Base-by-base conservation (phyloP, 2,329 filamentous ascomycete species). In the Neopestalotiopsis sp. region DNA sequence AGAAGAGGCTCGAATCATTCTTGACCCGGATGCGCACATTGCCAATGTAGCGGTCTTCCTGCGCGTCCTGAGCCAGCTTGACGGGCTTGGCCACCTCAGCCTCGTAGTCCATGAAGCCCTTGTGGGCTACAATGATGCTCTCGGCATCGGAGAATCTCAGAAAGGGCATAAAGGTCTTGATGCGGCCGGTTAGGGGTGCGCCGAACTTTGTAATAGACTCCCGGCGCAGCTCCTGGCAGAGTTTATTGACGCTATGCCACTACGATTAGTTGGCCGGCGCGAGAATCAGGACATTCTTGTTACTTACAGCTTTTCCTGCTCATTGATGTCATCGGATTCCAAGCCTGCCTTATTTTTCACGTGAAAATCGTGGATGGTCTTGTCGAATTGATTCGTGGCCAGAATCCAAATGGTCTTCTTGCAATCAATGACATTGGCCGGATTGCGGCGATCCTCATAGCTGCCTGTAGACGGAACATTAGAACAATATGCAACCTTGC, bases 401-500 rank as follows among this genome's bases (percentile, higher is more conserved):
- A 87, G 69, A 4, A 87, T 83, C 82, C 84, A 86, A 9, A 86
- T 83, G 0, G 81, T 82, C 63, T 83, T 82, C 1, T 77, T 80
- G 68, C 81, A 84, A 67, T 86, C 77, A 6, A 85, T 71, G 2
- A 69, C 73, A 4, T 30, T 12, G 0, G 69, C 69, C 1, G 67
- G 71, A 57, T 71, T 75, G 3, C 83, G 80, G 4, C 81, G 78
- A 69, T 86, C 84, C 20, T 77, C 68, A 64, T 83, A 84, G 42
- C 79, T 73, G 10, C 75, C 76, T 78, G n/a, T 32, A 30, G 6
- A 12, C n/a, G 2, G n/a, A 24, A 24, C 9, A 4, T 14, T 49
- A 14, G 17, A n/a, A 5, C 42, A 49, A 3, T 5, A 49, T 49
- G 24, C 17, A n/a, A n/a, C n/a, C n/a, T n/a, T n/a, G n/a, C n/a